A percentile compares a stretch with the other conserved stretches of the same genome.
Evolutionary conservation across 2,329 filamentous ascomycete genomes (phyloP).

Genomic region (Tolypocladium capitatum): DNA sequence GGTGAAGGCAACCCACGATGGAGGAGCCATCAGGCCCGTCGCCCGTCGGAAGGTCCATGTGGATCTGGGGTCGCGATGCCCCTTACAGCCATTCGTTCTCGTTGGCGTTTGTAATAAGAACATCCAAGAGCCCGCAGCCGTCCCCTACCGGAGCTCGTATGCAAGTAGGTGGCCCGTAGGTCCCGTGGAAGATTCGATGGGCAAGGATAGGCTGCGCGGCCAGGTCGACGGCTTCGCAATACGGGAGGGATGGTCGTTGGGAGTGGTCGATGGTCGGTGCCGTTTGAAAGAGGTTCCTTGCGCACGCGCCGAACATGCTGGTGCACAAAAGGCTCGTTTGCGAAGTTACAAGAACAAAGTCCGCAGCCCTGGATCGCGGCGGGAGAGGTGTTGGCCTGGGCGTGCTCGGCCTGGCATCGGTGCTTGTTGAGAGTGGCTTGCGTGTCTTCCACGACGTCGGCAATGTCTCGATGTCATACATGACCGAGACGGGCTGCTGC

Average conservation of each 20-base stretch:
- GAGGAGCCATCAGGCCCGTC: conserved; percentile 64
- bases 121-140: not conserved
- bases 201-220: not conserved
- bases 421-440: not conserved
- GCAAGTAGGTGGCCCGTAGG: not conserved
- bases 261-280: not conserved
- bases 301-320: not conserved
- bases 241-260: not conserved
- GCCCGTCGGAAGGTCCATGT: conserved; percentile 18
- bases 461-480: not conserved
- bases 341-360: not conserved
- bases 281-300: not conserved
- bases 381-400: not conserved
- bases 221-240: not conserved
- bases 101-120: not conserved
- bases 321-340: not conserved
- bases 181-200: not conserved
- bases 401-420: not conserved
- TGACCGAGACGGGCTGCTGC: not conserved
- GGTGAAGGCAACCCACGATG: conserved; percentile 38
- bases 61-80: conserved; percentile 2
- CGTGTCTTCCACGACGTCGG: not conserved
- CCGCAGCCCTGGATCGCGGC: not conserved
- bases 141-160: not conserved
- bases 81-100: conserved; percentile 4